Evolutionary conservation across 2,329 filamentous ascomycete genomes (phyloP), one percentile per base, ranked within the genome.

Genomic region (Chrysoporthe cubensis): DNA sequence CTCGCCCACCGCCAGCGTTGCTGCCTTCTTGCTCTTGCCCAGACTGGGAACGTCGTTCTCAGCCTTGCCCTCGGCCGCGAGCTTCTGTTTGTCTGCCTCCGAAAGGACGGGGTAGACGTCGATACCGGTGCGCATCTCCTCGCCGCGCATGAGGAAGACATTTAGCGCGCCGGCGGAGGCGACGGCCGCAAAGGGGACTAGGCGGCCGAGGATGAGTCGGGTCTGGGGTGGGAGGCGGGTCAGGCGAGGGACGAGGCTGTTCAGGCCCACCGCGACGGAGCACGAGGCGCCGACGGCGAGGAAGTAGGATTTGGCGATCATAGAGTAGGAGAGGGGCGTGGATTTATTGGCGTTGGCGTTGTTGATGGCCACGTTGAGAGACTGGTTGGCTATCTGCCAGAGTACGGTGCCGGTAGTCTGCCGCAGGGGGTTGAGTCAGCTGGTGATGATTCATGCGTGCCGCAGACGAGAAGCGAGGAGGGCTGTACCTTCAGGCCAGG

Each of bases 341-440:
- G 94, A 97, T 80, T 99, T 99, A 87, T 99, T 99, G 71, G 95
- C 93, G 79, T 99, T 99, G 76, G 95, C 92, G 78, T 89, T 94
- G 86, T 99, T 99, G 85, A 99, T 95, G 73, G 93, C 95, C 40
- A 99, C 96, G 78, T 99, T 99, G 74, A 99, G 90, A 14, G 94
- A 97, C 83, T 99, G 96, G 81, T 99, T 99, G 73, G 92, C 88
- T 68, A 97, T 88, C 81, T 99, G 96, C 96, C 96, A 99, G 72
- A 91, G 90, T 48, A 98, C 85, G 5, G 93, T 97, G 64, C 95
- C 96, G 54, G 87, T 86, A 57, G 91, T 97, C 85, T 91, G 72
- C 16, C 11, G 40, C 46, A 26, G 40, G 42, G 13, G 44, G 14
- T 59, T 9, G 37, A 52, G 48, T 60, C 9, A 61, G 37, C 61